A percentile compares a stretch with the other conserved stretches of the same genome.
phyloP scores from a whole-genome alignment of 257 asterid species.

The Nicotiana knightiana region DNA sequence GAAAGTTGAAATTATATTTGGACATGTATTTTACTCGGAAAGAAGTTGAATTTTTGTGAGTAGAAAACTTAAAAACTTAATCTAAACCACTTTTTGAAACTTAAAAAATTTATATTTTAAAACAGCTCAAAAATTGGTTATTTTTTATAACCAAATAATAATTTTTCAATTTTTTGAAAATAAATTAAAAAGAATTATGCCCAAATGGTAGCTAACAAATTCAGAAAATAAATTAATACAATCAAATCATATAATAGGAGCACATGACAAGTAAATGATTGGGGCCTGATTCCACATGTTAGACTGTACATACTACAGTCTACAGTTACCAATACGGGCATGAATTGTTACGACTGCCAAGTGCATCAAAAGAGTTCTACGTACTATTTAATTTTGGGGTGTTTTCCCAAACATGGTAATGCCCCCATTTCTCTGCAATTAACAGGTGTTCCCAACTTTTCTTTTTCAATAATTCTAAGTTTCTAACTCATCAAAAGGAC shows the following conservation, averaged over 20 bases:
- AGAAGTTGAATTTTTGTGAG: too few relatives aligned
- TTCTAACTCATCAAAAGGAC: conserved; percentile 1
- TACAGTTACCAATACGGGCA: background rate
- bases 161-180: too few relatives aligned
- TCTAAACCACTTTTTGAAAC: too few relatives aligned
- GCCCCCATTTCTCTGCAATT: background rate
- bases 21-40: too few relatives aligned
- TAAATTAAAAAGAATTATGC: too few relatives aligned
- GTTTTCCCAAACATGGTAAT: background rate
- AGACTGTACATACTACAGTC: background rate
- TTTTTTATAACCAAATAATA: too few relatives aligned
- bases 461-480: background rate
- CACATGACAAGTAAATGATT: conserved; percentile 2
- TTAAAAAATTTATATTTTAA: too few relatives aligned
- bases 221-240: background rate
- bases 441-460: background rate
- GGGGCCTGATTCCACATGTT: conserved; percentile 10
- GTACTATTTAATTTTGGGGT: background rate
- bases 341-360: background rate
- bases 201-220: too few relatives aligned
- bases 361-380: background rate
- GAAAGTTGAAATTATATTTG: too few relatives aligned
- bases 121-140: too few relatives aligned
- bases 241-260: background rate
- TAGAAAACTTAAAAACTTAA: too few relatives aligned